Conservation (phyloP, 306 rosid species). For the Hippophae rhamnoides region DNA sequence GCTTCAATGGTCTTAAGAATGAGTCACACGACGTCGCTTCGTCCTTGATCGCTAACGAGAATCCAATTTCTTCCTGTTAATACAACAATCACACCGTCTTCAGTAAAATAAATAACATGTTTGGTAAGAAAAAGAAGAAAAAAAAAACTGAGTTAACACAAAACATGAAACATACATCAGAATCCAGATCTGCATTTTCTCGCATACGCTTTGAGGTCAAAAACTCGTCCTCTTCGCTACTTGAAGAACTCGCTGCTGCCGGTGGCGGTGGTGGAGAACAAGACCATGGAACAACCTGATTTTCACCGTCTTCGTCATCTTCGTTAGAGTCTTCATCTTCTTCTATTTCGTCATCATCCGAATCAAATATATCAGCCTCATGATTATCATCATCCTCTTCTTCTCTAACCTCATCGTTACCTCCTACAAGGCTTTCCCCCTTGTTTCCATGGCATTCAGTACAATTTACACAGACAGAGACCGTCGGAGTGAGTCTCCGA, state of each 20-base stretch:
- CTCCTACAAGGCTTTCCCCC: slow-evolving; percentile 5
- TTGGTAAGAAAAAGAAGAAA: background rate
- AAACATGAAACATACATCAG: slow-evolving; percentile 20
- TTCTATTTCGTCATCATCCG: slow-evolving; percentile 6
- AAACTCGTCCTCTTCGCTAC: slow-evolving; percentile 21
- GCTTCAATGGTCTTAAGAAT: slow-evolving; percentile 19
- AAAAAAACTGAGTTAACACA: background rate
- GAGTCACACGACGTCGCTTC: slow-evolving; percentile 23
- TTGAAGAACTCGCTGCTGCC: slow-evolving; percentile 15
- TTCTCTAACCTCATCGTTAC: slow-evolving; percentile 6
- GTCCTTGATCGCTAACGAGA: slow-evolving; percentile 9
- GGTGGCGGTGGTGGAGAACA: slow-evolving; percentile 18
- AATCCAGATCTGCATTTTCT: slow-evolving; percentile 22
- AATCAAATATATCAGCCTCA: background rate
- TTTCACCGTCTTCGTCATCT: slow-evolving; percentile 25
- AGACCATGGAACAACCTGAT: slow-evolving; percentile 57
- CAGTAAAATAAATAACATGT: background rate
- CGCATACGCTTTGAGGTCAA: slow-evolving; percentile 26
- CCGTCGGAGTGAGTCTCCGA: slow-evolving; percentile 37
- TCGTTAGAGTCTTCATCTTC: slow-evolving; percentile 20
- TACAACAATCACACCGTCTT: background rate
- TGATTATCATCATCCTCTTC: slow-evolving; percentile 6
- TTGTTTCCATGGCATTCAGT: slow-evolving; percentile 7
- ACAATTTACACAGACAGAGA: slow-evolving; percentile 37
- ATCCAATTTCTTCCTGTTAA: slow-evolving; percentile 25